Conservation (phyloP, 1,284 basidiomycete species). For the Violaceomyces palustris region DNA sequence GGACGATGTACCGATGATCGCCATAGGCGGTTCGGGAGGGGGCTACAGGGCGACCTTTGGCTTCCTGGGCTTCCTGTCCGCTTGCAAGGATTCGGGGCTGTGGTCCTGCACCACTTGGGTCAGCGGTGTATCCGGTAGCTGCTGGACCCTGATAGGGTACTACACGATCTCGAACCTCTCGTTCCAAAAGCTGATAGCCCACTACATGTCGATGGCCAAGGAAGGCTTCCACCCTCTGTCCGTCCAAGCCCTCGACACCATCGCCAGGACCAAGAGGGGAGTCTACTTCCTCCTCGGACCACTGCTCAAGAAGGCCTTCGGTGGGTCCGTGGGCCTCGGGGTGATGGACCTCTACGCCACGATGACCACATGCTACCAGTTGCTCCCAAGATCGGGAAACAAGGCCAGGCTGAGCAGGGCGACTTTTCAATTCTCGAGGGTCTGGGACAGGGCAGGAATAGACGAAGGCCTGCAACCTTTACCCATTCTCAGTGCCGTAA, state of each 20-base stretch:
- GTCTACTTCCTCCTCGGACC: slow-evolving; percentile 47
- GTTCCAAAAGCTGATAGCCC: slow-evolving; percentile 26
- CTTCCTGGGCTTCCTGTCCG: slow-evolving; percentile 39
- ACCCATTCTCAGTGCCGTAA: slow-evolving; percentile 46
- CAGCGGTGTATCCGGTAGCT: slow-evolving; percentile 50
- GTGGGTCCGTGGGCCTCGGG: slow-evolving; percentile 40
- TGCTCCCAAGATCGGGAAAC: slow-evolving; percentile 33
- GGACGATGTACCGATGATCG: slow-evolving; percentile 49
- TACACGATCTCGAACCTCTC: slow-evolving; percentile 37
- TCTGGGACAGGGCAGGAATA: slow-evolving; percentile 33
- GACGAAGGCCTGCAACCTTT: slow-evolving; percentile 27
- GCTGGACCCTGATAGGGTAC: slow-evolving; percentile 49
- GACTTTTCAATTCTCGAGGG: slow-evolving; percentile 44
- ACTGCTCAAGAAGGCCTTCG: slow-evolving; percentile 36
- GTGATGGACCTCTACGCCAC: slow-evolving; percentile 52
- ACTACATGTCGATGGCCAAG: slow-evolving; percentile 35
- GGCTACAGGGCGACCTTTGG: slow-evolving; percentile 51
- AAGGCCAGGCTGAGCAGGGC: slow-evolving; percentile 35
- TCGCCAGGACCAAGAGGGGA: slow-evolving; percentile 37
- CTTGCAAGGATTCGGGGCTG: slow-evolving; percentile 35
- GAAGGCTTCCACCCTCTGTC: slow-evolving; percentile 48
- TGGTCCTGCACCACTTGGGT: slow-evolving; percentile 48
- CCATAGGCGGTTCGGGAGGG: slow-evolving; percentile 51
- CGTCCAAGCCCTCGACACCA: slow-evolving; percentile 39
- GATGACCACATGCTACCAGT: slow-evolving; percentile 37